Conservation (phyloP, 2,329 filamentous ascomycete species). For the Fusarium nisikadoi region DNA sequence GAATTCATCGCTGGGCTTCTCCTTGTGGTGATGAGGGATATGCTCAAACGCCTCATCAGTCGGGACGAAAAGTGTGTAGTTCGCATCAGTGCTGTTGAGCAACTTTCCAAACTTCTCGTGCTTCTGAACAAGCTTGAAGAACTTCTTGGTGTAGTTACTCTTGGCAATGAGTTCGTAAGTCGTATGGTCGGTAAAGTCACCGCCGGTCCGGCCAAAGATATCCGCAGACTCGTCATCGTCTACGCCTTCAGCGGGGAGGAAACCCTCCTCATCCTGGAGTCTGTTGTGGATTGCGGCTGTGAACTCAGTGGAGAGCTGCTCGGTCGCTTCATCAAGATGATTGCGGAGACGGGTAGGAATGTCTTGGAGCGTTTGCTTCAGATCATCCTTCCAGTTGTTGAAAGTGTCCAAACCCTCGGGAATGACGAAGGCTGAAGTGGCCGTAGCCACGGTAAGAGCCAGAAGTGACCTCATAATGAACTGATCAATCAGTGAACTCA, state of each 20-base stretch:
- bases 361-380: slow-evolving; percentile 16
- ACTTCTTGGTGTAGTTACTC: slow-evolving; percentile 80
- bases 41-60: slow-evolving; percentile 79
- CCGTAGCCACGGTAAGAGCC: slow-evolving; percentile 33
- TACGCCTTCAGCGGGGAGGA: not conserved
- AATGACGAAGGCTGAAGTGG: slow-evolving; percentile 37
- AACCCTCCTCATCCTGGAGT: slow-evolving; percentile 15
- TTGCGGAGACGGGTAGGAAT: slow-evolving; percentile 8
- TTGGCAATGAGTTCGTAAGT: slow-evolving; percentile 83
- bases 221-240: not conserved
- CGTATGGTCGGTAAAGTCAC: slow-evolving; percentile 70
- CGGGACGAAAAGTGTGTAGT: slow-evolving; percentile 86
- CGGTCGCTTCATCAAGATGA: slow-evolving; percentile 22
- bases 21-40: slow-evolving; percentile 56
- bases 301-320: slow-evolving; percentile 30
- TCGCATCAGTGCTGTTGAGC: slow-evolving; percentile 78
- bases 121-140: slow-evolving; percentile 79
- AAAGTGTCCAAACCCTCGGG: slow-evolving; percentile 17
- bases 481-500: not conserved
- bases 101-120: slow-evolving; percentile 76
- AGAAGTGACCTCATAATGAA: slow-evolving; percentile 34
- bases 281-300: slow-evolving; percentile 17
- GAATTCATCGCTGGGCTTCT: slow-evolving; percentile 75
- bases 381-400: slow-evolving; percentile 11
- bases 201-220: slow-evolving; percentile 20